A percentile compares a stretch with the other conserved stretches of the same genome.
These are phyloP conservation scores for Hanseniaspora occidentalis DNA, from an alignment of 805 yeast species.

Conservation along the genomic window DNA sequence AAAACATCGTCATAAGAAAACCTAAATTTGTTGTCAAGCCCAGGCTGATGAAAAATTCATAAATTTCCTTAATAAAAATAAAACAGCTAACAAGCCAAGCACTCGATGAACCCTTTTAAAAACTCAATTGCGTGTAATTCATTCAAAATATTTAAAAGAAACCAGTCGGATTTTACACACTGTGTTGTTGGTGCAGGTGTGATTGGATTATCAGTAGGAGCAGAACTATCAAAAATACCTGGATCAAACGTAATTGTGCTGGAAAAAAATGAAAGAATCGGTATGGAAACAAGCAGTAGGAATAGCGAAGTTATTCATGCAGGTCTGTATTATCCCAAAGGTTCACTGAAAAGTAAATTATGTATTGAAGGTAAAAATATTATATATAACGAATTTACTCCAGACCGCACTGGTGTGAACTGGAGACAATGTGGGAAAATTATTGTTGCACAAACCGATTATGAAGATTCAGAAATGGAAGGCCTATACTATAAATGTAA, in stretches of 20 bases:
- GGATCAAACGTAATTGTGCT: slow-evolving; percentile 45
- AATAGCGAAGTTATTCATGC: slow-evolving; percentile 93
- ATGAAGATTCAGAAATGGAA: slow-evolving; percentile 47
- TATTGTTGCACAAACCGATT: slow-evolving; percentile 71
- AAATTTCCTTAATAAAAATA: no score
- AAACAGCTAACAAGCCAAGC: no score
- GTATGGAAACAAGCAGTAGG: slow-evolving; percentile 77
- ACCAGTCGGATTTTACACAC: slow-evolving; percentile 45
- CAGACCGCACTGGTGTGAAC: slow-evolving; percentile 38
- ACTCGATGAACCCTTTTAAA: no score
- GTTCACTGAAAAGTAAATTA: slow-evolving; percentile 51
- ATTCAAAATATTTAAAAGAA: neutral
- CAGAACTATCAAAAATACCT: slow-evolving; percentile 41
- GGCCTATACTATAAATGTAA: slow-evolving; percentile 37
- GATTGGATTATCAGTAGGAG: slow-evolving; percentile 72
- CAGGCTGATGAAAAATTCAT: no score
- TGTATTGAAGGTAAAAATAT: slow-evolving; percentile 67
- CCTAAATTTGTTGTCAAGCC: no score
- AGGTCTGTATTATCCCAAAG: slow-evolving; percentile 68
- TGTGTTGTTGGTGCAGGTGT: slow-evolving; percentile 76
- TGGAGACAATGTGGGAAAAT: slow-evolving; percentile 64
- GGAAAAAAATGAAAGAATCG: slow-evolving; percentile 55
- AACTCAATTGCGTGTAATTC: no score
- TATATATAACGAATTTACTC: slow-evolving; percentile 39
- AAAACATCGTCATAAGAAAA: neutral